Evolutionary conservation across 768 basidiomycete genomes (phyloP).

Genomic region (Trametes meyenii): DNA sequence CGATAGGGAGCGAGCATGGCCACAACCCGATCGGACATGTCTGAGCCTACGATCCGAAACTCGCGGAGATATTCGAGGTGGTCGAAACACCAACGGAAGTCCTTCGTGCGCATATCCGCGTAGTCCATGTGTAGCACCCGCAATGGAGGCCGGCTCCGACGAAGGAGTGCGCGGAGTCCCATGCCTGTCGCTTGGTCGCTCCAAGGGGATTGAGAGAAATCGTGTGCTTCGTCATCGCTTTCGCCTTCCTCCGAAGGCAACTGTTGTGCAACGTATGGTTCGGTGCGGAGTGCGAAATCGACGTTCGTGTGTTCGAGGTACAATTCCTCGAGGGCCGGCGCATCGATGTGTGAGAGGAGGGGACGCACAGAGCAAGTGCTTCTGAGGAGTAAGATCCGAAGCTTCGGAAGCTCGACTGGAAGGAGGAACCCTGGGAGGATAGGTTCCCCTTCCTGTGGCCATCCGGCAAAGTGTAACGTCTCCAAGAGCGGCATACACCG

Average conservation of each 20-base stretch:
- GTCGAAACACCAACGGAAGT: conserved; percentile 71
- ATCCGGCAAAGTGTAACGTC: conserved; percentile 58
- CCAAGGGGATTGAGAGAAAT: conserved; percentile 76
- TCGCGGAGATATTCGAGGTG: conserved; percentile 54
- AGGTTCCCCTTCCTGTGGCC: conserved; percentile 47
- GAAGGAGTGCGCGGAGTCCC: conserved; percentile 70
- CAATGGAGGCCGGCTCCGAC: conserved; percentile 64
- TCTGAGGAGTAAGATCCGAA: conserved; percentile 59
- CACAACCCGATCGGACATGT: conserved; percentile 78
- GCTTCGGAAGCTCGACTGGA: conserved; percentile 55
- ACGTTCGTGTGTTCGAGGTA: conserved; percentile 70
- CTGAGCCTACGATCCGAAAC: conserved; percentile 77
- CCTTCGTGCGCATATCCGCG: conserved; percentile 83
- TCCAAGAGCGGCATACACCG: conserved; percentile 62
- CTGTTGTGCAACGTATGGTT: conserved; percentile 26
- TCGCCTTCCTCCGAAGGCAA: conserved; percentile 57
- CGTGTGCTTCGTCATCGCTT: conserved; percentile 71
- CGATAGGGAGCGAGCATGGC: conserved; percentile 52
- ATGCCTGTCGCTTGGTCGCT: conserved; percentile 81
- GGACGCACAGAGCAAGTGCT: conserved; percentile 65
- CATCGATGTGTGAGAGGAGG: conserved; percentile 64
- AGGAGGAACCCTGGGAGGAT: conserved; percentile 33
- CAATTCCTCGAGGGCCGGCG: conserved; percentile 61
- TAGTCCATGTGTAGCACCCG: conserved; percentile 75
- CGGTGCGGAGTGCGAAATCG: conserved; percentile 45